These are phyloP conservation scores for Nymphaea colorata DNA, from an alignment of 164 flowering plant genomes.

Conservation along the genomic window DNA sequence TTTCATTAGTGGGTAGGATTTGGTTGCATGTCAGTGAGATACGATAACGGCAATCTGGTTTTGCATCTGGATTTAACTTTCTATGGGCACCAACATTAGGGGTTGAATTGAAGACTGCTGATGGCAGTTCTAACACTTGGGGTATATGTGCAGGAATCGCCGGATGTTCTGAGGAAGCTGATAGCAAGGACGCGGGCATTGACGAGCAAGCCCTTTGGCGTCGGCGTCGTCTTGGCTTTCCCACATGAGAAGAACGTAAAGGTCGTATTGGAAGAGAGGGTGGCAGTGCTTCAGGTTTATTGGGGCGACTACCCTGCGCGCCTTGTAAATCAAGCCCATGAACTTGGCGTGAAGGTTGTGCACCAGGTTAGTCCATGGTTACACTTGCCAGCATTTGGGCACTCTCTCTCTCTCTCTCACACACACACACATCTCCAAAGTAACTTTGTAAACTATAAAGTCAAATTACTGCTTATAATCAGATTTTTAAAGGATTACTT, in stretches of 20 bases:
- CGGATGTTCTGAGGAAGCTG: conserved; percentile 55
- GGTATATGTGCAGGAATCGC: conserved; percentile 44
- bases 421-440: too few species aligned
- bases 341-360: conserved; percentile 70
- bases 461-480: too few species aligned
- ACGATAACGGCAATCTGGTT: background rate
- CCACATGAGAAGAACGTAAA: conserved; percentile 70
- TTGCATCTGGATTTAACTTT: background rate
- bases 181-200: conserved; percentile 66
- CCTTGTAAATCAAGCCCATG: conserved; percentile 62
- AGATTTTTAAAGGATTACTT: too few species aligned
- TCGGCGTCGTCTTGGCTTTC: conserved; percentile 71
- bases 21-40: background rate
- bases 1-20: background rate
- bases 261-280: conserved; percentile 67
- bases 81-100: background rate
- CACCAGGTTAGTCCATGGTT: conserved; percentile 48
- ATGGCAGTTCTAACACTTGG: background rate
- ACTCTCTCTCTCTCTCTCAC: background rate
- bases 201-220: conserved; percentile 80
- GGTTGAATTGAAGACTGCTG: background rate
- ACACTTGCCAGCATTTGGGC: background rate
- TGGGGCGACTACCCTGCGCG: conserved; percentile 81
- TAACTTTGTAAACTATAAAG: too few species aligned
- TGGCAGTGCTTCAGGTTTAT: conserved; percentile 58